Base-by-base conservation (phyloP, 805 yeast genomes). In the Phaffomyces opuntiae region DNA sequence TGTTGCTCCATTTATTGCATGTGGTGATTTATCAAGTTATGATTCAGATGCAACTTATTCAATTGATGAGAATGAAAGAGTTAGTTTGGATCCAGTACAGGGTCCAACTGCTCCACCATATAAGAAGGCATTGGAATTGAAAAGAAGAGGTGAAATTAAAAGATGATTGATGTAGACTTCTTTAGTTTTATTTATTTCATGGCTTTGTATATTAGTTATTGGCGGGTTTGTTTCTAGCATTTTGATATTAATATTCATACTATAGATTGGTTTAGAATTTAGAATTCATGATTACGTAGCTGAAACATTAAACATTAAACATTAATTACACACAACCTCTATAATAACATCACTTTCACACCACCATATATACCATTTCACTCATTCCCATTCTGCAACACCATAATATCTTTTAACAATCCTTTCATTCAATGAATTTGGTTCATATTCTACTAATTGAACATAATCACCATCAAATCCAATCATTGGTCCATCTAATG, bases 81-180 rank as follows among this genome's bases (percentile, higher is more conserved):
- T 62, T 3, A 81, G 88, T 48, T 66, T 93, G 49, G 95, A 88
- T 53, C 99, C 99, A 0, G 95, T 93, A 11, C 98, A 93, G 59
- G 72, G 80, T 63, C 99, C 99, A 9, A 90, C 96, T 1, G 93
- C 96, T 31, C 99, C 99, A 1, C 97, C 99, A 1, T 93, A 93
- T 65, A 91, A 91, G 66, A 78, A 79, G 47, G 99, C 98, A 0
- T 66, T 93, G 47, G 96, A 88, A 60, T 70, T 87, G 76, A 88
- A 87, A 65, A 74, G 96, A 58, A 75, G 75, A 47, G 96, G 96
- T 12, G 72, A 74, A 50, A 58, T 78, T 45, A 65, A 64, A 29
- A 59, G 74, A 49, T 58, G 36, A 43, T 33, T 11, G 14, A 29
- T 9, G 7, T 29, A 29, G 13, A 29, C 13, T 29, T 11, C 13